Evolutionary conservation across 2,329 filamentous ascomycete genomes (phyloP).

Genomic region (Colletotrichum spaethianum): DNA sequence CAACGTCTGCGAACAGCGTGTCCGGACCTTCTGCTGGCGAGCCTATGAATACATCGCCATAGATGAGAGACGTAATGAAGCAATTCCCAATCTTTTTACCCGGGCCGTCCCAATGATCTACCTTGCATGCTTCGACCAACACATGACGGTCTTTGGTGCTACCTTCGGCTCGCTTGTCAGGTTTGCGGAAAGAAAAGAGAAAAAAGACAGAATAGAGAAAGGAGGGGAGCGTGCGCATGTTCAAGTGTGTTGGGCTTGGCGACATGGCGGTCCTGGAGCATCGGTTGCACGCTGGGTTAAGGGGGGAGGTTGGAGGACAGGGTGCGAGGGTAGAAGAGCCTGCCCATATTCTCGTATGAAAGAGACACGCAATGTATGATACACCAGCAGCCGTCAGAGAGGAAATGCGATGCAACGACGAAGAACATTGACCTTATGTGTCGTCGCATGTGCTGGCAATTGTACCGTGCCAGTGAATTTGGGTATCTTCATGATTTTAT

Average conservation of each 20-base stretch:
- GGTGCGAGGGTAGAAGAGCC: conserved; percentile 13
- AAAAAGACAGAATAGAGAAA: conserved; percentile 24
- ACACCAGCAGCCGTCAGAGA: conserved; percentile 32
- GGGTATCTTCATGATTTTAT: conserved; percentile 20
- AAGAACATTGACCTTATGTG: background rate
- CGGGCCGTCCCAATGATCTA: conserved; percentile 20
- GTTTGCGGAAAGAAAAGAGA: conserved; percentile 8
- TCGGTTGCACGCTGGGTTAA: conserved; percentile 8
- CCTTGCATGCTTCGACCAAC: conserved; percentile 35
- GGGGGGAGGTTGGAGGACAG: conserved; percentile 6
- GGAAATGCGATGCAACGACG: conserved; percentile 26
- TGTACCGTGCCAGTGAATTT: background rate
- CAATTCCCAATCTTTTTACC: conserved; percentile 63
- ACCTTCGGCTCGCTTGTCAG: conserved; percentile 21
- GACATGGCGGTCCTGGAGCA: conserved; percentile 1
- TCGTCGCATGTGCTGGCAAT: background rate
- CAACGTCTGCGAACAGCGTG: conserved; percentile 81
- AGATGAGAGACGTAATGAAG: conserved; percentile 67
- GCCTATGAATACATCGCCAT: conserved; percentile 77
- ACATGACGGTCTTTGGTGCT: conserved; percentile 25
- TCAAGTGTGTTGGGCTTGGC: background rate
- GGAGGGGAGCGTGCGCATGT: background rate
- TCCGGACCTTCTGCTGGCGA: conserved; percentile 65
- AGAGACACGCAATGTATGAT: conserved; percentile 36
- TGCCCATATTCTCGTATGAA: conserved; percentile 14